These are phyloP conservation scores for Aspergillus carbonarius DNA, from an alignment of 2,329 filamentous ascomycete genomes.

Conservation along the genomic window DNA sequence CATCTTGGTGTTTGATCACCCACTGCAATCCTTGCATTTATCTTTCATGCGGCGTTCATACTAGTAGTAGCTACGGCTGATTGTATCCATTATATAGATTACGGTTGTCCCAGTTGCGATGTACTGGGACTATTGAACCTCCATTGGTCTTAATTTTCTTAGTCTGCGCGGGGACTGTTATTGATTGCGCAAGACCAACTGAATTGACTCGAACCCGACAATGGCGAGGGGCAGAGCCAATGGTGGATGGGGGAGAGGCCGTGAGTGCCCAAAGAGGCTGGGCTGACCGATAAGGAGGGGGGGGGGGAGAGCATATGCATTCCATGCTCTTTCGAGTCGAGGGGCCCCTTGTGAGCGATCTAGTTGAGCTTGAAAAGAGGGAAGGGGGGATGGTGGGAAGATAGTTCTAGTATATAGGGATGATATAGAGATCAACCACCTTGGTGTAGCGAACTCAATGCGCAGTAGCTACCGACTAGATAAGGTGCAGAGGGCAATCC, in stretches of 20 bases:
- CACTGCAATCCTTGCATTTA: neutral
- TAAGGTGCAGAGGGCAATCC: too few species aligned
- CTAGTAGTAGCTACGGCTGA: constrained; percentile 1
- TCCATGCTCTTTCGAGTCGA: neutral
- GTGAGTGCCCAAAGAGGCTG: constrained; percentile 1
- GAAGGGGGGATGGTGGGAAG: too few species aligned
- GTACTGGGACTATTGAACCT: neutral
- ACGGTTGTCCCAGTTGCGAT: neutral
- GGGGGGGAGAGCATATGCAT: neutral
- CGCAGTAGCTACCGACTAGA: too few species aligned
- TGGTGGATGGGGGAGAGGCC: neutral
- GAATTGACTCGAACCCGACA: neutral
- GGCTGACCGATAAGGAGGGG: neutral
- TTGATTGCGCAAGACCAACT: too few species aligned
- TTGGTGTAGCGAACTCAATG: too few species aligned
- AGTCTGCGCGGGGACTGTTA: neutral
- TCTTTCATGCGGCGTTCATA: neutral
- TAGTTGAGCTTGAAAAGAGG: too few species aligned
- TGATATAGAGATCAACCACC: too few species aligned
- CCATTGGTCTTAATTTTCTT: neutral
- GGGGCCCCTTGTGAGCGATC: neutral
- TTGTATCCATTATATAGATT: neutral
- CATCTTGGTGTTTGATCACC: neutral
- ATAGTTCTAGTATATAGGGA: too few species aligned
- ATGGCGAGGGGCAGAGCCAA: neutral